phyloP scores from a whole-genome alignment of 805 yeast genomes.

The Wickerhamiella nectarea region DNA sequence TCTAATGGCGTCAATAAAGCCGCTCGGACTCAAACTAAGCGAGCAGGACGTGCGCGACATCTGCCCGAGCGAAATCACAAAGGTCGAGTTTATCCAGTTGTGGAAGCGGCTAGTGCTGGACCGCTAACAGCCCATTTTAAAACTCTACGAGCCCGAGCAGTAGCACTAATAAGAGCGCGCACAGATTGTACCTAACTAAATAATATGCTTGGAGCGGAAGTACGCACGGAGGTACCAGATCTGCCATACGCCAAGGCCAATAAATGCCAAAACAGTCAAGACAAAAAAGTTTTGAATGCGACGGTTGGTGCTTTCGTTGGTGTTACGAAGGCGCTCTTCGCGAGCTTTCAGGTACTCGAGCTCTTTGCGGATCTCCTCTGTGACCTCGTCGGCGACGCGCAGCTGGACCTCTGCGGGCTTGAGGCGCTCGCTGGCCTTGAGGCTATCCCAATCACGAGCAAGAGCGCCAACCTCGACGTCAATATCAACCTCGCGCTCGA shows the following conservation, averaged over 20 bases:
- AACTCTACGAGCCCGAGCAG: too few relatives aligned
- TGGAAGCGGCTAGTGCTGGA: slow-evolving; percentile 21
- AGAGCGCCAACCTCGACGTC: slow-evolving; percentile 93
- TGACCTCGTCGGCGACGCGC: slow-evolving; percentile 72
- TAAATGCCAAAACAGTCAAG: slow-evolving; percentile 49
- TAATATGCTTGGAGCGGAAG: slow-evolving; percentile 42
- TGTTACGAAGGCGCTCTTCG: slow-evolving; percentile 88
- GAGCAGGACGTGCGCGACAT: slow-evolving; percentile 24
- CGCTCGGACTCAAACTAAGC: slow-evolving; percentile 21
- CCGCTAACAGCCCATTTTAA: too few relatives aligned
- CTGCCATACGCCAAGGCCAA: slow-evolving; percentile 85
- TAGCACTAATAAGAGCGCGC: too few relatives aligned
- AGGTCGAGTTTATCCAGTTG: slow-evolving; percentile 19
- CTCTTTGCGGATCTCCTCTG: slow-evolving; percentile 68
- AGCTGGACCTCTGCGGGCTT: slow-evolving; percentile 86
- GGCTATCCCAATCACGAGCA: slow-evolving; percentile 95
- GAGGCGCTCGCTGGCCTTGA: slow-evolving; percentile 84
- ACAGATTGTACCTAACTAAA: slow-evolving; percentile 18
- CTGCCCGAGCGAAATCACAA: slow-evolving; percentile 12
- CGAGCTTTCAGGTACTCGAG: slow-evolving; percentile 72
- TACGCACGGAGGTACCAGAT: slow-evolving; percentile 80
- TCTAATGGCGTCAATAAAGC: slow-evolving; percentile 18
- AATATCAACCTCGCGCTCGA: slow-evolving; percentile 64
- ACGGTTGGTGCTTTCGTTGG: slow-evolving; percentile 89
- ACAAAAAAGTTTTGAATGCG: slow-evolving; percentile 83